phyloP scores from a whole-genome alignment of 345 rosid genomes.

The Eucalyptus pauciflora region DNA sequence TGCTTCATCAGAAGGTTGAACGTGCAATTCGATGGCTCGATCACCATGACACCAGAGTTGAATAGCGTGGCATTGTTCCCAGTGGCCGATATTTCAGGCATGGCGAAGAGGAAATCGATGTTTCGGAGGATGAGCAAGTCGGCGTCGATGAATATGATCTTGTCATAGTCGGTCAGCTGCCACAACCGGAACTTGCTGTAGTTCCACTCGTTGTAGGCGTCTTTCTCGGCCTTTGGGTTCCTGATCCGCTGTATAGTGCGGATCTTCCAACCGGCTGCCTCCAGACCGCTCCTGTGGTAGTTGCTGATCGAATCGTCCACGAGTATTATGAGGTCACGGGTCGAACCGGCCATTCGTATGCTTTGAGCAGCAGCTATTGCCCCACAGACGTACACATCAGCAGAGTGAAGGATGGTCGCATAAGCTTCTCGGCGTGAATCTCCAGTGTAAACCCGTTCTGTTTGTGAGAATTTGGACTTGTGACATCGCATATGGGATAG shows the following conservation, averaged over 20 bases:
- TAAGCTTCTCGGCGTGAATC: slow-evolving; percentile 70
- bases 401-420: slow-evolving; percentile 92
- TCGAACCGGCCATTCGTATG: slow-evolving; percentile 84
- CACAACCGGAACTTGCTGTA: slow-evolving; percentile 94
- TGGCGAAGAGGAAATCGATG: slow-evolving; percentile 76
- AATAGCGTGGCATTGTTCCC: slow-evolving; percentile 84
- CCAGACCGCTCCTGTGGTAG: slow-evolving; percentile 79
- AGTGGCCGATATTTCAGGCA: slow-evolving; percentile 84
- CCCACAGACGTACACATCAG: slow-evolving; percentile 85
- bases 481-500: background rate
- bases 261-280: slow-evolving; percentile 91
- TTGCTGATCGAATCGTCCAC: slow-evolving; percentile 69
- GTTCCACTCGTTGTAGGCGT: slow-evolving; percentile 97
- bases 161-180: slow-evolving; percentile 93
- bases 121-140: slow-evolving; percentile 79
- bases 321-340: slow-evolving; percentile 81
- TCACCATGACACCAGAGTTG: slow-evolving; percentile 85
- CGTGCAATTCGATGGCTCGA: slow-evolving; percentile 81
- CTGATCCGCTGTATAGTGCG: slow-evolving; percentile 74
- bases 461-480: background rate
- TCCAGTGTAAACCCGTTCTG: slow-evolving; percentile 48
- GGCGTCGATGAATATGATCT: slow-evolving; percentile 87
- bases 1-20: slow-evolving; percentile 78
- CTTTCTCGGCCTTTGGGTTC: slow-evolving; percentile 93
- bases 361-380: slow-evolving; percentile 92